Evolutionary conservation across 1,139 yeast species (phyloP).

Genomic region (Protomyces inouyei): DNA sequence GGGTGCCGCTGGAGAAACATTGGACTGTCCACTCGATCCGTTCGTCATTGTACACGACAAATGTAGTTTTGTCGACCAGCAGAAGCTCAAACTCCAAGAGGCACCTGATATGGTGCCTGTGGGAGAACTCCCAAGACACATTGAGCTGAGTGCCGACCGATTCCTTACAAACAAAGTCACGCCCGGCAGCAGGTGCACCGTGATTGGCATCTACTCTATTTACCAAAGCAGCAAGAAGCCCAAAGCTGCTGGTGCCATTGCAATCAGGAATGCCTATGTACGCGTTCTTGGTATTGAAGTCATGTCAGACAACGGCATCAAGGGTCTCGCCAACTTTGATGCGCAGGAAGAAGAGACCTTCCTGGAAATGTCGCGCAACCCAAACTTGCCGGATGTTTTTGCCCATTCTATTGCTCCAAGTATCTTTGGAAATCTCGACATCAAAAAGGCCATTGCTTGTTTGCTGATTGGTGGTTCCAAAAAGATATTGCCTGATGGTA

Average conservation of each 20-base stretch:
- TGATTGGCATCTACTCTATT: slow-evolving; percentile 87
- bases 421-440: slow-evolving; percentile 87
- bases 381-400: slow-evolving; percentile 76
- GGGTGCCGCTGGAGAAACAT: slow-evolving; percentile 55
- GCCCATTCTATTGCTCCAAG: slow-evolving; percentile 94
- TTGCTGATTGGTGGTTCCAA: slow-evolving; percentile 91
- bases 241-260: slow-evolving; percentile 54
- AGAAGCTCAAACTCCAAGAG: slow-evolving; percentile 86
- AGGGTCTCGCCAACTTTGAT: slow-evolving; percentile 59
- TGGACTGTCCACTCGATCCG: slow-evolving; percentile 84
- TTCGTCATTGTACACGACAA: slow-evolving; percentile 90
- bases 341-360: slow-evolving; percentile 95
- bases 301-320: slow-evolving; percentile 67
- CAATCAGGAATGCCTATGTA: slow-evolving; percentile 88
- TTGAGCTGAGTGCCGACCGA: slow-evolving; percentile 80
- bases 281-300: slow-evolving; percentile 82
- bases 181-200: slow-evolving; percentile 92
- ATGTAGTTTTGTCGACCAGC: slow-evolving; percentile 89
- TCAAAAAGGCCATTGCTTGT: slow-evolving; percentile 90
- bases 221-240: slow-evolving; percentile 60
- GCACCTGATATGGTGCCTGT: slow-evolving; percentile 98
- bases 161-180: slow-evolving; percentile 83
- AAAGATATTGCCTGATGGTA: slow-evolving; percentile 87
- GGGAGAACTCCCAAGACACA: slow-evolving; percentile 97
- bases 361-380: slow-evolving; percentile 69